These are phyloP conservation scores for Xylariales sp. DNA, from an alignment of 2,329 filamentous ascomycete genomes.

Conservation along the genomic window DNA sequence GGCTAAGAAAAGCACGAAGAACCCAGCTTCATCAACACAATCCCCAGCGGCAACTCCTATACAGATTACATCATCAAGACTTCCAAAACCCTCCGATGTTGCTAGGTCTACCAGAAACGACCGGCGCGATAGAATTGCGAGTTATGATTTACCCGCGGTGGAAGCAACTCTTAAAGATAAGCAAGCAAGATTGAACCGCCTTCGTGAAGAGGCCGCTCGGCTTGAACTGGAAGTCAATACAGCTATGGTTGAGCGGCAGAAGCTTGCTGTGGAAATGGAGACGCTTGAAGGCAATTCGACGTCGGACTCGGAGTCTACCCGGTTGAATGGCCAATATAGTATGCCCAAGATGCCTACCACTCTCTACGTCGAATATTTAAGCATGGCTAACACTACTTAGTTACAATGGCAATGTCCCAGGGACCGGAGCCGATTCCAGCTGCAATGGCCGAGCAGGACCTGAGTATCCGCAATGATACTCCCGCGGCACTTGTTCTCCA, in stretches of 20 bases:
- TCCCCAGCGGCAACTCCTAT: slow-evolving; percentile 10
- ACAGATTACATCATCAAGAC: slow-evolving; percentile 8
- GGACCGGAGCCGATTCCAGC: too few species aligned
- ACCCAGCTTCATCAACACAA: slow-evolving; percentile 13
- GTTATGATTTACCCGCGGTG: slow-evolving; percentile 32
- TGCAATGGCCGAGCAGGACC: too few species aligned
- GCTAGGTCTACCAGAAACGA: slow-evolving; percentile 9
- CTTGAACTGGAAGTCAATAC: slow-evolving; percentile 43
- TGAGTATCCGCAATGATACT: too few species aligned
- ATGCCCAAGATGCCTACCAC: too few species aligned
- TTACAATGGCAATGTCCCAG: too few species aligned
- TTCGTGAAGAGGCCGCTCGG: slow-evolving; percentile 42
- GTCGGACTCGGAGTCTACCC: background rate
- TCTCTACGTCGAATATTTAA: too few species aligned
- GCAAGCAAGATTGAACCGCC: slow-evolving; percentile 38
- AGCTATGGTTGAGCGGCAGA: slow-evolving; percentile 26
- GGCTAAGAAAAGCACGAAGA: slow-evolving; percentile 39
- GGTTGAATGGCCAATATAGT: too few species aligned
- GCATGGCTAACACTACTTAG: too few species aligned
- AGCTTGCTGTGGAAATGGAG: slow-evolving; percentile 14
- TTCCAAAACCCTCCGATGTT: slow-evolving; percentile 11
- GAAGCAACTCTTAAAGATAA: slow-evolving; percentile 37
- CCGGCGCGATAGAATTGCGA: slow-evolving; percentile 29
- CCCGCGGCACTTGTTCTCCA: too few species aligned
- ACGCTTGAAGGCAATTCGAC: slow-evolving; percentile 1